Base-by-base conservation (phyloP, 768 basidiomycete species). In the Chiua virens region DNA sequence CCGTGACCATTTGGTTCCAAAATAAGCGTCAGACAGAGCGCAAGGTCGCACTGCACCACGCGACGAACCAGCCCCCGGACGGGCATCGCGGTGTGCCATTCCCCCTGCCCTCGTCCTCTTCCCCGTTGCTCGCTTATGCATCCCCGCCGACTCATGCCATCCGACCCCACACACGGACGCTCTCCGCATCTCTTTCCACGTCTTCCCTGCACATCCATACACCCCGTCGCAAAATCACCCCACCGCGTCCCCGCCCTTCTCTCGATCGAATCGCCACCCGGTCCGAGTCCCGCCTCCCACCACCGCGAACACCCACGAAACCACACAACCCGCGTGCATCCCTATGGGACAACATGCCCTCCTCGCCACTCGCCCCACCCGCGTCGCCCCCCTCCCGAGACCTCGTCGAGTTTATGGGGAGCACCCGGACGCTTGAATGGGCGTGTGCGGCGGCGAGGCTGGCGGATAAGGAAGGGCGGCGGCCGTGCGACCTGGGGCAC, bases 31-130 rank as follows among this genome's bases (percentile, higher is more conserved):
- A 68, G 53, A 70, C 80, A 36, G 82, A 83, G 57, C 80, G 82
- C 59, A 79, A 79, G 60, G 73, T 76, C 23, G 78, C 80, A 22
- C 69, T 79, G 42, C 70, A 72, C 55, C 76, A 71, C 47, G 68
- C 67, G 13, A 55, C 56, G 1, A 56, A n/a, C 8, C 55, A 61
- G 8, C 52, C 63, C 32, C 43, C 35, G 20, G 63, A 69, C 8
- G 39, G 15, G 2, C 54, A 64, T 30, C 61, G 61, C 7, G 28
- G 27, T 9, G 27, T 46, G 20, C 46, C 47, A 1, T 52, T 64
- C 17, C 50, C 58, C 17, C 21, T 55, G 21, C 47, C 39, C 55
- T 68, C 64, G 6, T 67, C 54, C 3, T 30, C 28, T 30, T 53
- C 65, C 23, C 37, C 57, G 0, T 46, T 56, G 2, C 10, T 44